Evolutionary conservation across 1,284 basidiomycete genomes (phyloP).

Genomic region (Leccinum solheimii): DNA sequence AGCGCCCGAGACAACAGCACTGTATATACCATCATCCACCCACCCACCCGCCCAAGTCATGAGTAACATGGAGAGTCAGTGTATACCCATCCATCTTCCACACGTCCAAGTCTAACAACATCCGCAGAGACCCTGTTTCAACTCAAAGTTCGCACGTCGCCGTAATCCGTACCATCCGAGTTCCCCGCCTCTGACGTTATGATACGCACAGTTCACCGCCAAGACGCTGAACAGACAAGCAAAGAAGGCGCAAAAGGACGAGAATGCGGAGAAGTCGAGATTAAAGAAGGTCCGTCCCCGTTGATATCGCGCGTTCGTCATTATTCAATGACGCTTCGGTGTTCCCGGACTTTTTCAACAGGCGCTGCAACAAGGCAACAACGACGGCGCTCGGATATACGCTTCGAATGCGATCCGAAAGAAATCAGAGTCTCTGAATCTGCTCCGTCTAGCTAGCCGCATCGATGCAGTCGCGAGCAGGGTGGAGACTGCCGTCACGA

Average conservation of each 20-base stretch:
- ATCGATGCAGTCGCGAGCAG: constrained; percentile 97
- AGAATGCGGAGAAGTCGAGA: constrained; percentile 80
- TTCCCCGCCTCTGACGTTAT: constrained; percentile 12
- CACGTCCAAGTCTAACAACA: constrained; percentile 4
- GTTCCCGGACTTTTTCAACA: constrained; percentile 37
- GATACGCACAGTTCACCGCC: constrained; percentile 79
- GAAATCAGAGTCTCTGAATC: constrained; percentile 93
- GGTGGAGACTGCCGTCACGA: constrained; percentile 99
- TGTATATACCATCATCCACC: constrained; percentile 1
- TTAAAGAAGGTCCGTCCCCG: constrained; percentile 79
- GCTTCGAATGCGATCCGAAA: constrained; percentile 98
- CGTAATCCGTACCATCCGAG: constrained; percentile 3
- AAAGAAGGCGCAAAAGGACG: constrained; percentile 95
- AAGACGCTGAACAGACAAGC: constrained; percentile 91
- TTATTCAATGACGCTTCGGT: background rate
- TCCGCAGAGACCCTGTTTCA: constrained; percentile 88
- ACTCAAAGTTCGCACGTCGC: constrained; percentile 64
- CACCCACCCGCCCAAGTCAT: constrained; percentile 39
- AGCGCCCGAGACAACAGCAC: background rate
- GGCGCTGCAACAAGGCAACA: constrained; percentile 97
- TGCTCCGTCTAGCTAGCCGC: constrained; percentile 83
- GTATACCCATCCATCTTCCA: background rate
- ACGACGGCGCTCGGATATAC: constrained; percentile 97
- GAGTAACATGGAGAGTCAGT: constrained; percentile 90
- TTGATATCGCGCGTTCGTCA: background rate